Conservation (phyloP, 179 eudicot genomes). For the Corrigiola litoralis region DNA sequence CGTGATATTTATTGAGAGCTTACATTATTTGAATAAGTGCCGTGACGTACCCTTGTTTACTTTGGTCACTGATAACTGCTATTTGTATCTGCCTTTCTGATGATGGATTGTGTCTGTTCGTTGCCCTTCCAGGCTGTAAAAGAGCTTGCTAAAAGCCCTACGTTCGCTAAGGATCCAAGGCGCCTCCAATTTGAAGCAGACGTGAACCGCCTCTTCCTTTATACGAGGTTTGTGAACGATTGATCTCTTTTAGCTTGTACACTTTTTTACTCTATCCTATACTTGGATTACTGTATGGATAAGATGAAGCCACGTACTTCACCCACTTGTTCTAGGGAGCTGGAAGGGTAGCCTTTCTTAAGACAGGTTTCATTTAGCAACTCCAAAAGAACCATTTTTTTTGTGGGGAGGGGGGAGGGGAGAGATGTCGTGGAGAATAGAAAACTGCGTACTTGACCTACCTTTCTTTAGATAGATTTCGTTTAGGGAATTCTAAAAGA, state of each 20-base stretch:
- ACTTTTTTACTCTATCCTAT: no score
- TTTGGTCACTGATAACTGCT: no score
- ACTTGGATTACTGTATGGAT: no score
- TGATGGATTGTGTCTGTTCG: not conserved
- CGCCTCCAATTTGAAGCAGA: constrained; percentile 90
- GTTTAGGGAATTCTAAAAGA: no score
- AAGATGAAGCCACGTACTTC: no score
- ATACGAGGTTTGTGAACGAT: constrained; percentile 53
- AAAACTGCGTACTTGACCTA: no score
- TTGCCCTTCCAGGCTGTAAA: constrained; percentile 54
- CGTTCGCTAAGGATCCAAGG: constrained; percentile 79
- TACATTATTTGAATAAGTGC: no score
- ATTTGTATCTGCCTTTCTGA: not conserved
- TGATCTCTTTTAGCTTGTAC: not conserved
- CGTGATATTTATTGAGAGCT: no score
- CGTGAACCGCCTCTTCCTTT: constrained; percentile 81
- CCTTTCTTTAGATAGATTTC: no score
- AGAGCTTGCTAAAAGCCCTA: constrained; percentile 80
- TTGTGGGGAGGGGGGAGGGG: not conserved
- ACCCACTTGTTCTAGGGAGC: not conserved
- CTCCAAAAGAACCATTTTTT: no score
- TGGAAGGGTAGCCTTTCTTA: not conserved
- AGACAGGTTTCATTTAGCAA: not conserved
- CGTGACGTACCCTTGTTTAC: no score
- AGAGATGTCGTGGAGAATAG: not conserved